Conservation (phyloP, 805 yeast species). For the Saccharomycopsis fibuligera region DNA sequence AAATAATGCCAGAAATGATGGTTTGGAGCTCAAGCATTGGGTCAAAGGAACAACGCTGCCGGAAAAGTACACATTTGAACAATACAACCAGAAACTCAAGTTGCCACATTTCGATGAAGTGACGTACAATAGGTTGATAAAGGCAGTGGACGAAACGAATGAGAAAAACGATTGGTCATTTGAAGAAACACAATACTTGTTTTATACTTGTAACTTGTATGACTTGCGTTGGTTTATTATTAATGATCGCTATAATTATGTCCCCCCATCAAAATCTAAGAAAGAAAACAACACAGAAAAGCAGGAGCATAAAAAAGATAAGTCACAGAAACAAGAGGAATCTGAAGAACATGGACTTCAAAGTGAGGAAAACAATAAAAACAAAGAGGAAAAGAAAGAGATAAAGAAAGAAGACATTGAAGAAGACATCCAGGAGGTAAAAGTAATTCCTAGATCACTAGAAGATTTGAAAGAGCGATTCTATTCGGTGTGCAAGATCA, state of each 20-base stretch:
- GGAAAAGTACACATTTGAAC: slow-evolving; percentile 55
- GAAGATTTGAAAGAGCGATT: slow-evolving; percentile 85
- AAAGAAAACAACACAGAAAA: neutral
- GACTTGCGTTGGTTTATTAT: slow-evolving; percentile 57
- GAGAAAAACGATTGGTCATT: slow-evolving; percentile 48
- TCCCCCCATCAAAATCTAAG: slow-evolving; percentile 10
- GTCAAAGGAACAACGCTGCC: slow-evolving; percentile 47
- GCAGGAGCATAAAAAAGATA: neutral
- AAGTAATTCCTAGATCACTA: slow-evolving; percentile 37
- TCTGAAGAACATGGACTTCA: neutral
- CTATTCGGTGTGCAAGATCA: slow-evolving; percentile 57
- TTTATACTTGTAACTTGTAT: slow-evolving; percentile 55
- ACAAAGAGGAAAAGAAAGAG: slow-evolving; percentile 1
- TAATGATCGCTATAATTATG: slow-evolving; percentile 48
- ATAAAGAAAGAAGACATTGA: slow-evolving; percentile 2
- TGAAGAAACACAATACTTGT: slow-evolving; percentile 74
- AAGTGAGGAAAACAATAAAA: neutral
- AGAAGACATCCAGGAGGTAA: no score
- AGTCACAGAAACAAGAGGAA: neutral
- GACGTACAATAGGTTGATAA: slow-evolving; percentile 50
- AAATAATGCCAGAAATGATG: slow-evolving; percentile 46
- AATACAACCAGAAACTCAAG: slow-evolving; percentile 61
- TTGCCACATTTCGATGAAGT: slow-evolving; percentile 64
- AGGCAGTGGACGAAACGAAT: slow-evolving; percentile 28
- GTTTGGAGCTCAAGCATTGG: slow-evolving; percentile 70